Base-by-base conservation (phyloP, 768 basidiomycete genomes). In the Psilocybe cyanescens region DNA sequence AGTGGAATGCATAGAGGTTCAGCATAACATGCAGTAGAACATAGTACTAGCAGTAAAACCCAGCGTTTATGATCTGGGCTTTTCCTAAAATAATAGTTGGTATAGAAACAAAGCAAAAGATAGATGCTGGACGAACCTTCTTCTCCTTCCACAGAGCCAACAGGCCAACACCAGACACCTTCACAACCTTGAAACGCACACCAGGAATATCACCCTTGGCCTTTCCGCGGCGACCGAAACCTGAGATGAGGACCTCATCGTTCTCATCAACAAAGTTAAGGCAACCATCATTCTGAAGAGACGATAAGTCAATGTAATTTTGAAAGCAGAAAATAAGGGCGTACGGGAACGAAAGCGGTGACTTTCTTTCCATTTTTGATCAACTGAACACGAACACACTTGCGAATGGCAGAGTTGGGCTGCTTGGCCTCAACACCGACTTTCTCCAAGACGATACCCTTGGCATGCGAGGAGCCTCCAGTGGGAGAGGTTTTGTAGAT, bases 321-420 rank as follows among this genome's bases (percentile, higher is more conserved):
- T 31, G 47, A 45, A 62, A 51, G 47, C 51, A 46, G 55, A 37
- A 29, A 41, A 52, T 14, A 47, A 48, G 24, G 8, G 86, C 93
- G 68, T 71, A 94, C 94, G 64, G 97, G 97, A 44, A 99, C 97
- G 90, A 99, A 99, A 73, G 97, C 97, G 65, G 97, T 99, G 76
- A 99, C 97, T 79, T 99, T 99, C 91, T 99, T 99, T 68, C 97
- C 97, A 83, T 99, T 99, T 88, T 99, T 99, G 79, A 99, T 99
- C 70, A 99, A 86, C 74, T 99, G 97, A 65, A 99, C 97, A 83
- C 97, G 95, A 69, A 99, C 97, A 84, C 97, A 99, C 79, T 99
- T 99, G 79, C 97, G 95, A 80, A 99, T 99, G 77, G 97, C 97
- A 75, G 97, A 99, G 87, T 99, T 99, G 81, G 97, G 97, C 80